Base-by-base conservation (phyloP, 768 basidiomycete species). In the Auriscalpium vulgare region DNA sequence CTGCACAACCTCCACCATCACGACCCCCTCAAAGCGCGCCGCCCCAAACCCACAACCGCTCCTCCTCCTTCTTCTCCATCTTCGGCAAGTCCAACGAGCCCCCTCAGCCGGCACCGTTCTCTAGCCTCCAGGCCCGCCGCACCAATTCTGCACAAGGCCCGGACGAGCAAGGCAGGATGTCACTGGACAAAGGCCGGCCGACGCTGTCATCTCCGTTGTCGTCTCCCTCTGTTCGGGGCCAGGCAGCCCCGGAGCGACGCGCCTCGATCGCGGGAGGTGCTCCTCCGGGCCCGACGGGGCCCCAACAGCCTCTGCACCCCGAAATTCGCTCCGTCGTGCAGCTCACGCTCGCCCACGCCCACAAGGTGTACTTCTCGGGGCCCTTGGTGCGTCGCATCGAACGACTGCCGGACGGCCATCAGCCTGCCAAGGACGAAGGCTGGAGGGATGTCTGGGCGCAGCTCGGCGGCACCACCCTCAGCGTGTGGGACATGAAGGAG, bases 381-480 rank as follows among this genome's bases (percentile, higher is more conserved):
- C 88, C 87, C 13, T 81, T 95, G 17, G 74, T 90, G 14, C 84
- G 88, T 51, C 77, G 80, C 34, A 75, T 89, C 59, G 91, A 93
- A 67, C 80, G 85, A n/a, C 81, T 83, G 59, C 74, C 90, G 1
- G 87, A 90, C 67, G 88, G 91, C 19, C 78, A 84, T 62, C 78
- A 75, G 57, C 81, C 85, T 3, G 64, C 71, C 57, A 87, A 85
- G 64, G 87, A 90, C 64, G 88, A 88, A 3, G 82, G 83, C 1
- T 92, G 91, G 88, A 76, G 77, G 10, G 83, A 92, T 16, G 86
- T 94, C 14, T 95, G 90, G 89, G 92, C 86, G 1, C 92, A 95
- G 71, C 75, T 95, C 37, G 86, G 88, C 50, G 93, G 92, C 4
- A 92, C 90, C 6, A 93, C 88, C 19, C 77, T 95, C 62, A 91